These are phyloP conservation scores for Tetrapyrgos nigripes DNA, from an alignment of 1,284 basidiomycete genomes.

Conservation along the genomic window DNA sequence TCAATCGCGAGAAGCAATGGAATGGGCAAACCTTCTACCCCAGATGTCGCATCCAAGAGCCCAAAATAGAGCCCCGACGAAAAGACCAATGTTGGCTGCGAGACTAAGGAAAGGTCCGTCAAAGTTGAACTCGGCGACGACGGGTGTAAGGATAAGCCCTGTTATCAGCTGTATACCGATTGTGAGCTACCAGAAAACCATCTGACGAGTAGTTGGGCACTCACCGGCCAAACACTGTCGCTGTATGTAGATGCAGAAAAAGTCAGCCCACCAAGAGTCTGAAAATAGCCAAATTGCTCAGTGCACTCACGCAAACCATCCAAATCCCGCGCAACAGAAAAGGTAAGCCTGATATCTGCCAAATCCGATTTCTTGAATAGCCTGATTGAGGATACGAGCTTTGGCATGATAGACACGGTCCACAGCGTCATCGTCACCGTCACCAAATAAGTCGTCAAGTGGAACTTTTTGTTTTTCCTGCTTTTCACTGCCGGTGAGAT, in stretches of 20 bases:
- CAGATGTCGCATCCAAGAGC: constrained; percentile 65
- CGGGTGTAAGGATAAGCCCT: constrained; percentile 60
- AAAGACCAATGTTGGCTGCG: constrained; percentile 62
- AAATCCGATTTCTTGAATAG: constrained; percentile 76
- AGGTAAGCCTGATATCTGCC: constrained; percentile 71
- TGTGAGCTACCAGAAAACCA: not conserved
- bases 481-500: not conserved
- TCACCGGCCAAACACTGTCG: constrained; percentile 71
- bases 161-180: constrained; percentile 50
- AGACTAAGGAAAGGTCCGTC: constrained; percentile 60
- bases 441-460: constrained; percentile 22
- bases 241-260: constrained; percentile 32
- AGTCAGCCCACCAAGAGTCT: too few relatives aligned
- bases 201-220: constrained; percentile 22
- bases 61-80: constrained; percentile 74
- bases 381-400: constrained; percentile 66
- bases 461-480: not conserved
- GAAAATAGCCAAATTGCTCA: not conserved
- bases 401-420: constrained; percentile 73
- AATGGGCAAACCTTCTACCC: constrained; percentile 52
- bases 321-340: constrained; percentile 67
- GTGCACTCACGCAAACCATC: constrained; percentile 68
- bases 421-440: constrained; percentile 52
- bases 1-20: not conserved
- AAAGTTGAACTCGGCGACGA: constrained; percentile 60